phyloP scores from a whole-genome alignment of 352 stramenopile genomes.

The Phytophthora fragariaefolia region DNA sequence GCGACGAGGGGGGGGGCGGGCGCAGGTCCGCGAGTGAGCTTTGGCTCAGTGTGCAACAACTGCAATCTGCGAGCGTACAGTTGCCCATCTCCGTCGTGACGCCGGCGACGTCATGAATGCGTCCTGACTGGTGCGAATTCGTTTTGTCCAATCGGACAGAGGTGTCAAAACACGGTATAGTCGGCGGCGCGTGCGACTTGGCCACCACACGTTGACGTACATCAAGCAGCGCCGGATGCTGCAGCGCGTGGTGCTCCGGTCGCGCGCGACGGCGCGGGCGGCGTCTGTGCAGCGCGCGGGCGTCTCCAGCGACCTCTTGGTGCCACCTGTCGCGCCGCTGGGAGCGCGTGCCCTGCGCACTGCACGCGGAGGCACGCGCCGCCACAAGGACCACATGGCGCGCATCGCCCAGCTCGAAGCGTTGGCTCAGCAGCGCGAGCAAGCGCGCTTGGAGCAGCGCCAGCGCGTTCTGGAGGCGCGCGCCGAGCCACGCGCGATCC shows the following conservation, averaged over 20 bases:
- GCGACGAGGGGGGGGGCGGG: neutral
- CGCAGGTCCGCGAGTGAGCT: slow-evolving; percentile 6
- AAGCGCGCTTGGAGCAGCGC: slow-evolving; percentile 20
- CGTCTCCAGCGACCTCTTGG: neutral
- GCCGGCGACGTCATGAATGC: slow-evolving; percentile 2
- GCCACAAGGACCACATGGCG: slow-evolving; percentile 34
- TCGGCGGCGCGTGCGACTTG: too few relatives aligned
- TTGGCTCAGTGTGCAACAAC: slow-evolving; percentile 4
- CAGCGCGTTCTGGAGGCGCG: slow-evolving; percentile 33
- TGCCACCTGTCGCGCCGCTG: neutral
- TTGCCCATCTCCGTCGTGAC: slow-evolving; percentile 1
- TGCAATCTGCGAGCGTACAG: slow-evolving; percentile 21
- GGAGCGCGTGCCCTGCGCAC: slow-evolving; percentile 34
- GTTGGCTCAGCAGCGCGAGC: slow-evolving; percentile 15
- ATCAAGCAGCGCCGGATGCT: neutral
- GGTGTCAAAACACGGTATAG: neutral
- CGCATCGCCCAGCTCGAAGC: slow-evolving; percentile 24
- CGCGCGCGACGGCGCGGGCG: slow-evolving; percentile 3
- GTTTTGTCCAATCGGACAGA: neutral
- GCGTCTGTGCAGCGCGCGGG: slow-evolving; percentile 4
- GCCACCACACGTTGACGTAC: neutral
- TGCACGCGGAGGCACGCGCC: slow-evolving; percentile 31
- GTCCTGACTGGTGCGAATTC: neutral
- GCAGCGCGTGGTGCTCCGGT: slow-evolving; percentile 14
- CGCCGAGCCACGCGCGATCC: slow-evolving; percentile 27